phyloP scores from a whole-genome alignment of 495 filamentous ascomycete species.

The Trichoderma asperelloides region DNA sequence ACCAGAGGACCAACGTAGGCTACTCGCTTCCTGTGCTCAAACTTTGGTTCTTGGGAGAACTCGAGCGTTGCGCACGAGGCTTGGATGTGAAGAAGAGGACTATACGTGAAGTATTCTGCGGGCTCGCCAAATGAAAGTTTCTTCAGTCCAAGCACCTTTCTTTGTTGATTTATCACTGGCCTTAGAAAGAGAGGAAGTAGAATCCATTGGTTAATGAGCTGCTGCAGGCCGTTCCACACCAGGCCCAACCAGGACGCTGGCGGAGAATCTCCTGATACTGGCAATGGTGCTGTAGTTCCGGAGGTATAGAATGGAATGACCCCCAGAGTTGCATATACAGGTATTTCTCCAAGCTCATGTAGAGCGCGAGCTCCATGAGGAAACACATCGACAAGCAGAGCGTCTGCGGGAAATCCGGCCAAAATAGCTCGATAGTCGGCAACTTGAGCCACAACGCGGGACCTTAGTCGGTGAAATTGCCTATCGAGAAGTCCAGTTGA shows the following conservation, averaged over 20 bases:
- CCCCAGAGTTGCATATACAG: neutral
- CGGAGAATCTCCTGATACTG: constrained; percentile 1
- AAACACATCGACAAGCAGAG: constrained; percentile 8
- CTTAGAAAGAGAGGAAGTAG: neutral
- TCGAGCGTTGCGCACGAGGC: constrained; percentile 4
- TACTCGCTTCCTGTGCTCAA: neutral
- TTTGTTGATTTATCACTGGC: neutral
- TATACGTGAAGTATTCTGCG: constrained; percentile 3
- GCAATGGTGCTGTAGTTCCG: neutral
- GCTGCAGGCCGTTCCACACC: neutral
- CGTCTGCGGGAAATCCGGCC: neutral
- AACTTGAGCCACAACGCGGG: constrained; percentile 8
- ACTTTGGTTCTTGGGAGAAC: neutral
- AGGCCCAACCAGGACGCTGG: neutral
- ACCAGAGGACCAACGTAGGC: constrained; percentile 5
- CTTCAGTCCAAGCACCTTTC: neutral
- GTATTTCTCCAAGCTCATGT: constrained; percentile 7
- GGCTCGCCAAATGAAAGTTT: neutral
- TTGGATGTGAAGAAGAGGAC: constrained; percentile 9
- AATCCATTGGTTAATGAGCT: neutral
- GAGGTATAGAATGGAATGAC: constrained; percentile 10
- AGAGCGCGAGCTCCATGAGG: constrained; percentile 8
- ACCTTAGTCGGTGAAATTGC: neutral
- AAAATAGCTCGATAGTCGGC: constrained; percentile 10
- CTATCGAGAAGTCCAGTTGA: neutral